Base-by-base conservation (phyloP, 352 stramenopile genomes). In the Pseudoperonospora humuli region DNA sequence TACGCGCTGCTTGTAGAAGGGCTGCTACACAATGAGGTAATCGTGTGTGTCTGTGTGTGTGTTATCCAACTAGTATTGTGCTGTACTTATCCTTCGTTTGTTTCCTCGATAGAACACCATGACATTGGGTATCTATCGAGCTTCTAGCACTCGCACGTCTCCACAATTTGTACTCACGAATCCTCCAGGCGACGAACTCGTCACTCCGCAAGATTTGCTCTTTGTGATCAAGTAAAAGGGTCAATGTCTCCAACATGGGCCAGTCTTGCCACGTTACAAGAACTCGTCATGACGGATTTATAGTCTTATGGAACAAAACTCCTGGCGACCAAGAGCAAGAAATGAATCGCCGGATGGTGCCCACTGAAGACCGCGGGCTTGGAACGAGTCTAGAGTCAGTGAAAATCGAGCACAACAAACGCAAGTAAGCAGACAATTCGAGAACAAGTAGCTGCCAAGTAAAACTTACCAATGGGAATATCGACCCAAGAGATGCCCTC, bases 401-500 rank as follows among this genome's bases (percentile, higher is more conserved):
- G 50, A 29, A 17, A 36, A 18, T 24, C n/a, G 34, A 32, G 26
- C 5, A 25, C 26, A 9, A 17, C 40, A 34, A 10, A 15, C 1
- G 20, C 27, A 40, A 28, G 28, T 27, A 9, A 50, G 18, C 8
- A 33, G 14, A 45, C 6, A 32, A 28, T 19, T 23, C 9, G 2
- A 51, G 4, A 18, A 33, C 18, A 27, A 38, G 28, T 27, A 10
- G 9, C 17, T 45, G 20, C 13, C 7, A 26, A n/a, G 25, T 18
- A 20, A 20, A 61, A 47, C 60, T 25, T 67, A 86, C 53, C 40
- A 10, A 36, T 65, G 1, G 74, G 74, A 20, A 89, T 70, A 17
- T 86, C 70, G 32, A 86, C 50, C 80, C 80, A 93, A 1, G 75
- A 86, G 2, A 90, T 59, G 5, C 72, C 74, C 5, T 73, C 57